Conservation (phyloP, 2,329 filamentous ascomycete genomes). For the Macroventuria anomochaeta region DNA sequence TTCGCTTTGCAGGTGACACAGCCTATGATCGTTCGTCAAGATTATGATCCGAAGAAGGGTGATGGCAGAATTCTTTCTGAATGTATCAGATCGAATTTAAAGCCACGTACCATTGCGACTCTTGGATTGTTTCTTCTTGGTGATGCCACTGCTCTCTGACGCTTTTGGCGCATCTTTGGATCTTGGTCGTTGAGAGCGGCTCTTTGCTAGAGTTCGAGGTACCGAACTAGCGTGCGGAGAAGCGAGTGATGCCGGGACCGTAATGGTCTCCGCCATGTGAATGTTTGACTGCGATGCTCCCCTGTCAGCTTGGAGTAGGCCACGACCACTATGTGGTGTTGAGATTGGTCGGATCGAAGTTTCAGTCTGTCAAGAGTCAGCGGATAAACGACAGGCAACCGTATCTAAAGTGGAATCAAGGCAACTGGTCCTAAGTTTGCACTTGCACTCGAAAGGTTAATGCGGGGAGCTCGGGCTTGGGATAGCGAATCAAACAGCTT, state of each 20-base stretch:
- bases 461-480: constrained; percentile 8
- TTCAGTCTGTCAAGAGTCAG: constrained; percentile 13
- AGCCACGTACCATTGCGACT: constrained; percentile 71
- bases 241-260: constrained; percentile 4
- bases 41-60: neutral
- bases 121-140: constrained; percentile 75
- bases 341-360: constrained; percentile 2
- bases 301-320: constrained; percentile 3
- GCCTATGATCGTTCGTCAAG: constrained; percentile 54
- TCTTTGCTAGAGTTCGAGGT: neutral
- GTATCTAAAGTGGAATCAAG: constrained; percentile 14
- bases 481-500: constrained; percentile 31
- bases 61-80: neutral
- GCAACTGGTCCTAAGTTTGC: constrained; percentile 1
- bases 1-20: constrained; percentile 77
- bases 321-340: constrained; percentile 5
- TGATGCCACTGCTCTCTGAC: constrained; percentile 48
- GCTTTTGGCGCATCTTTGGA: constrained; percentile 33
- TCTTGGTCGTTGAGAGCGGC: constrained; percentile 14
- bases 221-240: constrained; percentile 14
- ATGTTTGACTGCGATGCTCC: constrained; percentile 34
- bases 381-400: neutral
- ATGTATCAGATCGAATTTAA: neutral
- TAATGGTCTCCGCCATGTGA: constrained; percentile 10
- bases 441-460: constrained; percentile 8